phyloP scores from a whole-genome alignment of 345 rosid genomes.

The Iberis pinnata region DNA sequence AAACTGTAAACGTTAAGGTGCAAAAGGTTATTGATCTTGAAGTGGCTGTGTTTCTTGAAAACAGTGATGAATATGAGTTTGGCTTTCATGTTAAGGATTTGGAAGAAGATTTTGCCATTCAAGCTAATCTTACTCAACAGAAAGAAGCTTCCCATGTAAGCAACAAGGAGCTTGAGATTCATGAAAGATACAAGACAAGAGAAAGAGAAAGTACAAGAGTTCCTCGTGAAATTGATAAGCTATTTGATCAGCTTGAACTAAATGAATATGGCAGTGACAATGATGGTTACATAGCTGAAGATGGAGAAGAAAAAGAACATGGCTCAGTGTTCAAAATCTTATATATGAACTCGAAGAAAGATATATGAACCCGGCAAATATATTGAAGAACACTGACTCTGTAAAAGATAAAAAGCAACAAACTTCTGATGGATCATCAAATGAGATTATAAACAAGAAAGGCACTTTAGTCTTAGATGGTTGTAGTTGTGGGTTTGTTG shows the following conservation, averaged over 20 bases:
- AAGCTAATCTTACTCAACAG: conserved; percentile 47
- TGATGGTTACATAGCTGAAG: conserved; percentile 41
- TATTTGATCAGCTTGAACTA: conserved; percentile 72
- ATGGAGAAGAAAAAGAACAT: conserved; percentile 46
- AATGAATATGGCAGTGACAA: conserved; percentile 66
- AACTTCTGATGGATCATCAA: conserved; percentile 70
- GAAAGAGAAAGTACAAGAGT: conserved; percentile 1
- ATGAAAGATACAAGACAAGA: too few relatives aligned
- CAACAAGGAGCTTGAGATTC: not conserved
- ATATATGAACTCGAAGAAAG: conserved; percentile 45
- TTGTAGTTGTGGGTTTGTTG: conserved; percentile 45
- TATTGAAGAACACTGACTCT: conserved; percentile 37
- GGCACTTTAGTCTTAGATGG: conserved; percentile 42
- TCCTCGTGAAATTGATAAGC: conserved; percentile 54
- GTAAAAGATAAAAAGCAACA: conserved; percentile 46
- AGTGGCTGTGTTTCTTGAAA: conserved; percentile 74
- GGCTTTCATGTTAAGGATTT: conserved; percentile 76
- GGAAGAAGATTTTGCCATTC: conserved; percentile 85
- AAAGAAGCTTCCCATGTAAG: conserved; percentile 32
- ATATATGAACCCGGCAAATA: conserved; percentile 63
- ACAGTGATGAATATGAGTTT: conserved; percentile 65
- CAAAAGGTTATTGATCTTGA: conserved; percentile 72
- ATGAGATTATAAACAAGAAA: conserved; percentile 55
- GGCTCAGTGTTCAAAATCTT: conserved; percentile 40
- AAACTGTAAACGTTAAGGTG: conserved; percentile 48